Base-by-base conservation (phyloP, 305 asterid species). In the Fraxinus greggii region DNA sequence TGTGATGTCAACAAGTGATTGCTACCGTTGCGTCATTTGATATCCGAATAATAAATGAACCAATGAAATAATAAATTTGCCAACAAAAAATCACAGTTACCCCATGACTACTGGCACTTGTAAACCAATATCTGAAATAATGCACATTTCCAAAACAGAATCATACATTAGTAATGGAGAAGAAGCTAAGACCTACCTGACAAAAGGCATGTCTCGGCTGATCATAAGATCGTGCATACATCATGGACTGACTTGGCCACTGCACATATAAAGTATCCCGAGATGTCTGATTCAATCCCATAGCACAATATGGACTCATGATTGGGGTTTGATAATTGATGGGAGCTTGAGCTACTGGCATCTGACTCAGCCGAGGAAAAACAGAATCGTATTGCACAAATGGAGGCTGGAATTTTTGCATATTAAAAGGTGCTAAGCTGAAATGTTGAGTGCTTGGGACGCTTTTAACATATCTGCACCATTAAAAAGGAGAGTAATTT, bases 221-320 rank as follows among this genome's bases (percentile, higher is more conserved):
- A 87, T 90, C 98, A 79, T 94, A 92, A 17, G 98, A 92, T 48
- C 92, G 97, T 21, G 97, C 95, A 91, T 92, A 91, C 92, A 97
- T 91, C 97, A 97, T 88, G 59, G 98, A 87, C 84, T 92, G 98
- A 72, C 93, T 89, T 19, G 97, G 98, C 97, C 97, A 93, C 88
- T 89, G 98, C 90, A 94, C 84, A 85, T 92, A 92, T 79, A 91
- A 86, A 83, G 90, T 90, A 78, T 91, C 95, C 78, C 82, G 84
- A 32, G 96, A 80, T 82, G 91, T 78, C 81, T 90, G 98, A 85
- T 87, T 92, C 82, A 88, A 80, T 75, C 98, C 97, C 90, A 87
- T 82, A 28, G 95, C 92, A 85, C 90, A 84, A 79, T 90, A 94
- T 17, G 97, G 96, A 81, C 88, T 87, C 95, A 91, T 86, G 82